A percentile compares a stretch with the other conserved stretches of the same genome.
Evolutionary conservation across 306 rosid genomes (phyloP).

Genomic region (Sicyos edulis): DNA sequence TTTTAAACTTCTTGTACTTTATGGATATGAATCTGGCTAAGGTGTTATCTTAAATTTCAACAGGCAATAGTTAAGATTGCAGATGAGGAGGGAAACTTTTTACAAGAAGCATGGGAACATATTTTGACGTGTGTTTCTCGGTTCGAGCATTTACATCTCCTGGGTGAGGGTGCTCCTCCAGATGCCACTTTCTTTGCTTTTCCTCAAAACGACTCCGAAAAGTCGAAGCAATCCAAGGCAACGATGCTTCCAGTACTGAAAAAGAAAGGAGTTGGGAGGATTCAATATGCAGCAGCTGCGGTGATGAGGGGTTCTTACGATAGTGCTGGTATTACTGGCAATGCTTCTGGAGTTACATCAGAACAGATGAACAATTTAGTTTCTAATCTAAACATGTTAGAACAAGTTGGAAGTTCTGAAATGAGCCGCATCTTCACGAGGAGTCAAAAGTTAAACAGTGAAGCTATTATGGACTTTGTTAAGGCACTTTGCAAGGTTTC

Average conservation of each 20-base stretch:
- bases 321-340: slow-evolving; percentile 93
- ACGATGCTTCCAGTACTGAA: slow-evolving; percentile 84
- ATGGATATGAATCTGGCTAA: slow-evolving; percentile 24
- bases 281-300: slow-evolving; percentile 81
- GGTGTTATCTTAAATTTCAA: slow-evolving; percentile 29
- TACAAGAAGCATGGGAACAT: slow-evolving; percentile 99
- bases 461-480: slow-evolving; percentile 92
- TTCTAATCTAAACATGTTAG: slow-evolving; percentile 91
- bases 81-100: slow-evolving; percentile 96
- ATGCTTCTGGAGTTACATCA: slow-evolving; percentile 74
- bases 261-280: slow-evolving; percentile 90
- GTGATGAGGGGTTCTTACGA: slow-evolving; percentile 96
- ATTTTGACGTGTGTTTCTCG: slow-evolving; percentile 98
- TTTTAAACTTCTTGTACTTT: neutral
- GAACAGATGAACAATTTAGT: slow-evolving; percentile 94
- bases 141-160: slow-evolving; percentile 95
- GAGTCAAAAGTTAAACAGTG: slow-evolving; percentile 95
- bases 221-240: slow-evolving; percentile 75
- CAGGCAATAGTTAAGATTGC: slow-evolving; percentile 89
- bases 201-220: slow-evolving; percentile 80
- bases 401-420: slow-evolving; percentile 98
- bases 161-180: slow-evolving; percentile 99
- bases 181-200: slow-evolving; percentile 98
- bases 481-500: slow-evolving; percentile 99
- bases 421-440: slow-evolving; percentile 93